These are phyloP conservation scores for Penicillium freii DNA, from an alignment of 2,329 filamentous ascomycete genomes.

Conservation along the genomic window DNA sequence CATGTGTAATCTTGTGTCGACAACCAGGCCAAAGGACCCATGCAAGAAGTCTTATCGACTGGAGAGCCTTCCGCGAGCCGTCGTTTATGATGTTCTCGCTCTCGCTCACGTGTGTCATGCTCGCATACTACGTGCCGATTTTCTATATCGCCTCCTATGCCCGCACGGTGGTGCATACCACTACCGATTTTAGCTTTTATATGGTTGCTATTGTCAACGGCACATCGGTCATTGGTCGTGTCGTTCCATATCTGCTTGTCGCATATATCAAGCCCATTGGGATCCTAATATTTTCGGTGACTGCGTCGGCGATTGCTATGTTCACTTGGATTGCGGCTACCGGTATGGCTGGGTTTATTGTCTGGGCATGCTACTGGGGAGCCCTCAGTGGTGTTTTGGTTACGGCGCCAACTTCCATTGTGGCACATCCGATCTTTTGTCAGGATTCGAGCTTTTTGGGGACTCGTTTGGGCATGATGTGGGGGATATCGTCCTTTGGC, in stretches of 20 bases:
- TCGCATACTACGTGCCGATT: conserved; percentile 49
- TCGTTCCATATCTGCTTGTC: conserved; percentile 48
- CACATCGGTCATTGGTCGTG: conserved; percentile 50
- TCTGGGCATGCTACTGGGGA: conserved; percentile 36
- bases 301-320: conserved; percentile 30
- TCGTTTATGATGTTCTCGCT: conserved; percentile 45
- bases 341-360: conserved; percentile 26
- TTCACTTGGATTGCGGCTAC: conserved; percentile 34
- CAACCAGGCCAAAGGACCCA: conserved; percentile 38
- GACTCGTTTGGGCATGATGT: conserved; percentile 37
- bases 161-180: conserved; percentile 47
- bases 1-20: conserved; percentile 39
- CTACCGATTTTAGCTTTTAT: conserved; percentile 47
- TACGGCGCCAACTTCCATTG: conserved; percentile 31
- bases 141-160: conserved; percentile 48
- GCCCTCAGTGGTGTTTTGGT: conserved; percentile 32
- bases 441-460: conserved; percentile 28
- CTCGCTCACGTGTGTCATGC: conserved; percentile 48
- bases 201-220: conserved; percentile 54
- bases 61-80: conserved; percentile 39
- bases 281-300: conserved; percentile 21
- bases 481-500: conserved; percentile 35
- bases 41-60: conserved; percentile 42
- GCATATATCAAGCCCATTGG: conserved; percentile 27
- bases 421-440: conserved; percentile 32